Percentiles rank a stretch among this genome's conserved stretches.
Conservation (phyloP, 108 stramenopile genomes). For the Cyclotella sp. region DNA sequence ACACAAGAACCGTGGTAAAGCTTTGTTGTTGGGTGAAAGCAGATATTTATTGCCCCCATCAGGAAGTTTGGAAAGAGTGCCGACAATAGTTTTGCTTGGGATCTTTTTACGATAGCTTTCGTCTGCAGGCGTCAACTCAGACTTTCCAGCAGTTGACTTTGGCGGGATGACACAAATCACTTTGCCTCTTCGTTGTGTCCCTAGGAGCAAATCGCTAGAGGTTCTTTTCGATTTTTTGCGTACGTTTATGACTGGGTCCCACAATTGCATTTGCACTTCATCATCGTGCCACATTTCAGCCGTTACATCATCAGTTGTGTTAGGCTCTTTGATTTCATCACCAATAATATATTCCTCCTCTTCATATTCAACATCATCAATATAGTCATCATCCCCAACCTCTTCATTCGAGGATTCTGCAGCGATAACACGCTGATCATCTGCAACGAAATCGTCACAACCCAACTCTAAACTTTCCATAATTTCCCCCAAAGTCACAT, state of each 20-base stretch:
- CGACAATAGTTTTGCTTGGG: conserved; percentile 67
- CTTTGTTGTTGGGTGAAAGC: conserved; percentile 72
- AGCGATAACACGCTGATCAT: too few species aligned
- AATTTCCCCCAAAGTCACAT: conserved; percentile 30
- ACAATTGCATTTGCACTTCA: conserved; percentile 68
- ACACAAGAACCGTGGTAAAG: conserved; percentile 64
- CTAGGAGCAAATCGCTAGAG: conserved; percentile 14
- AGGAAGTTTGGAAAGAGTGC: conserved; percentile 56
- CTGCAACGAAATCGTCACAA: conserved; percentile 15
- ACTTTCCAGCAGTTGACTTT: conserved; percentile 42
- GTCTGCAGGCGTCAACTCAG: conserved; percentile 38
- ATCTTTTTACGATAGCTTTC: conserved; percentile 31
- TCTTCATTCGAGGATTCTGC: conserved; percentile 17
- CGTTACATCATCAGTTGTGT: background rate
- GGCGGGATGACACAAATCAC: conserved; percentile 74
- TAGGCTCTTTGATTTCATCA: background rate
- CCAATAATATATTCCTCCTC: conserved; percentile 34
- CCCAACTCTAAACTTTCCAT: conserved; percentile 40
- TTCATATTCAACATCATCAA: conserved; percentile 38
- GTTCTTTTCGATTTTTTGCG: conserved; percentile 31
- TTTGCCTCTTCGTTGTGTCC: conserved; percentile 57
- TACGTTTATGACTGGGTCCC: conserved; percentile 80
- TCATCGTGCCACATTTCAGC: conserved; percentile 81
- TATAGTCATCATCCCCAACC: conserved; percentile 27
- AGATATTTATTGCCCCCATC: conserved; percentile 48